Evolutionary conservation across 352 stramenopile genomes (phyloP).

Genomic region (Globisporangium parvum): DNA sequence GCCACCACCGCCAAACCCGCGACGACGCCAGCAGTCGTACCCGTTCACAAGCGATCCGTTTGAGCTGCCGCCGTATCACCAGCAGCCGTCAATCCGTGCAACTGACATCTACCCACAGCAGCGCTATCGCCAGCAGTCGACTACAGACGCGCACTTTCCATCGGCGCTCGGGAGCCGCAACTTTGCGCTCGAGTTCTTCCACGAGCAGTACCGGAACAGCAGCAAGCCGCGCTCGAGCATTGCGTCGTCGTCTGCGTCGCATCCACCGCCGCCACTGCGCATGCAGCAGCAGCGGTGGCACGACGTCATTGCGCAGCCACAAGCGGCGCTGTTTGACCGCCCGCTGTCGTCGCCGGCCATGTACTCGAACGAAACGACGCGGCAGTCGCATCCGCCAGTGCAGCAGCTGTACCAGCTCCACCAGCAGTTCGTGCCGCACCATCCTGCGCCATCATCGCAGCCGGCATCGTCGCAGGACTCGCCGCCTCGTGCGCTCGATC

Average conservation of each 20-base stretch:
- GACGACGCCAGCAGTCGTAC: conserved; percentile 7
- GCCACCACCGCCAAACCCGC: background rate
- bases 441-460: no score
- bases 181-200: conserved; percentile 15
- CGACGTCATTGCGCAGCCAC: no score
- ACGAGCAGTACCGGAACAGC: conserved; percentile 23
- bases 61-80: background rate
- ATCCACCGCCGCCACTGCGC: conserved; percentile 1
- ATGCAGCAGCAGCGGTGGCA: background rate
- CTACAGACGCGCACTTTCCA: conserved; percentile 11
- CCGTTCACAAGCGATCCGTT: background rate
- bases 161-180: conserved; percentile 1
- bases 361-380: no score
- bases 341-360: no score
- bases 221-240: conserved; percentile 5
- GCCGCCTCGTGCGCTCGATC: background rate
- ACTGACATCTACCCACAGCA: conserved; percentile 7
- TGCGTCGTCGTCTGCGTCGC: conserved; percentile 1
- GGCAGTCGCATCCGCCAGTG: no score
- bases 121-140: conserved; percentile 25
- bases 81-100: background rate
- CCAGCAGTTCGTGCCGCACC: no score
- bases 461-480: background rate
- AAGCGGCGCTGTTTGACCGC: no score
- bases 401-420: no score